These are phyloP conservation scores for Rhynchospora pubera DNA, from an alignment of 176 grass and related monocot species.

Conservation along the genomic window DNA sequence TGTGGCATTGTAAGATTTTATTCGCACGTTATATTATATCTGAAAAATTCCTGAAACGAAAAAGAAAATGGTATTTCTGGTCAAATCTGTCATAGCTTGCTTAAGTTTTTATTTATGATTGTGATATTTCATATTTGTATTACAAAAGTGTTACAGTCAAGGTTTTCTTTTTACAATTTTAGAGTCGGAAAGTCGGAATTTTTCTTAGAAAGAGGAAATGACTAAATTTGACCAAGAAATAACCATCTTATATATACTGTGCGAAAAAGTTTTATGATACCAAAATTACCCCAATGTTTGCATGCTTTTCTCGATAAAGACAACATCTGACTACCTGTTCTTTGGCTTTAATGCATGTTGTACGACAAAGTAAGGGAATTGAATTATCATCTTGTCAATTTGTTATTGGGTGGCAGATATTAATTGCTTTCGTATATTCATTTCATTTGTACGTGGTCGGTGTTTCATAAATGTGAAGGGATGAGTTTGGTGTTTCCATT, in stretches of 20 bases:
- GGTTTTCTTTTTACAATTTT: background rate
- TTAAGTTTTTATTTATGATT: background rate
- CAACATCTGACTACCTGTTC: background rate
- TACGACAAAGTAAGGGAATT: background rate
- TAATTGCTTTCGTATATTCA: too few species aligned
- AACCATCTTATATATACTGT: background rate
- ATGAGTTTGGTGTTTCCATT: slow-evolving; percentile 8
- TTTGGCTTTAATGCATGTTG: background rate
- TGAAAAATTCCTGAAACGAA: background rate
- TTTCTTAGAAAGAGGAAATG: background rate
- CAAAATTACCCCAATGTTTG: background rate
- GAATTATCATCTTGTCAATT: background rate
- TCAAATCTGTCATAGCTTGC: background rate
- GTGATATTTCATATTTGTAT: too few species aligned
- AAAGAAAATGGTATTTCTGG: background rate
- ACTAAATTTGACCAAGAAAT: slow-evolving; percentile 1
- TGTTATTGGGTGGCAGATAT: background rate
- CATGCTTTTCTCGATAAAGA: background rate
- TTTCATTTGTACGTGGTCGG: background rate
- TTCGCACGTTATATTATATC: background rate
- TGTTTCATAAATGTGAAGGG: background rate
- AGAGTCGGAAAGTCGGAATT: background rate
- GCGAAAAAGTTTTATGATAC: slow-evolving; percentile 6
- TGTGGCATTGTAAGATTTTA: background rate
- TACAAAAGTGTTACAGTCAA: background rate